Base-by-base conservation (phyloP, 1,139 yeast genomes). In the Taphrina flavorubra region DNA sequence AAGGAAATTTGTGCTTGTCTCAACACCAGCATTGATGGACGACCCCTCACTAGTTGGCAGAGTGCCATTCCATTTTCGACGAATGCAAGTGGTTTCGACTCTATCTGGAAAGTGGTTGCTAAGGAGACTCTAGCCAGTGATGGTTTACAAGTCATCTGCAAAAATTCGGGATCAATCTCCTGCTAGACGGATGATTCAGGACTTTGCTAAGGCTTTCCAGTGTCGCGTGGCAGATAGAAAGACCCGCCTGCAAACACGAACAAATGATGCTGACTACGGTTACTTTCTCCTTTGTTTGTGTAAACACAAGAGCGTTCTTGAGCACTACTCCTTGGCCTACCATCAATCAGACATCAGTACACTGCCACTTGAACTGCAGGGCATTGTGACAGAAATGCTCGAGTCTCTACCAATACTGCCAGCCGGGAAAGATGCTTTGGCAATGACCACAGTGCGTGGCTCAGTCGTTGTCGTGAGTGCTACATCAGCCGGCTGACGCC, bases 231-330 rank as follows among this genome's bases (percentile, higher is more conserved):
- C 20, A 11, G 20, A 16, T 7, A n/a, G 20, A 31, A 13, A n/a
- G 25, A 6, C 16, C 1, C 40, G 42, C 20, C 25, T 40, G 3
- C 36, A 20, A 36, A 8, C 7, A 16, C 60, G 60, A 13, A 56
- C 36, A 16, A 56, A 25, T n/a, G 49, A 56, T 40, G 60, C 60
- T 36, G 60, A 56, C 37, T 56, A 31, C 18, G 60, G 60, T 11
- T 56, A 56, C n/a, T 37, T 36, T 37, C 49, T 56, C 25, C 60
- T 56, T 18, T 2, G 25, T 6, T 20, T 56, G 16, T 14, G 18
- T 8, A 20, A 40, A n/a, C 39, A 37, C 20, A 36, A 36, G 25
- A 10, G n/a, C 10, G 13, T 20, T 2, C 49, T 56, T 40, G 36
- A 39, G 25, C 60, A 40, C 13, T 56, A 39, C 36, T 56, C 60